These are phyloP conservation scores for Rhytidiadelphus loreus DNA, from an alignment of 225 moss, liverwort and hornwort species.

Conservation along the genomic window DNA sequence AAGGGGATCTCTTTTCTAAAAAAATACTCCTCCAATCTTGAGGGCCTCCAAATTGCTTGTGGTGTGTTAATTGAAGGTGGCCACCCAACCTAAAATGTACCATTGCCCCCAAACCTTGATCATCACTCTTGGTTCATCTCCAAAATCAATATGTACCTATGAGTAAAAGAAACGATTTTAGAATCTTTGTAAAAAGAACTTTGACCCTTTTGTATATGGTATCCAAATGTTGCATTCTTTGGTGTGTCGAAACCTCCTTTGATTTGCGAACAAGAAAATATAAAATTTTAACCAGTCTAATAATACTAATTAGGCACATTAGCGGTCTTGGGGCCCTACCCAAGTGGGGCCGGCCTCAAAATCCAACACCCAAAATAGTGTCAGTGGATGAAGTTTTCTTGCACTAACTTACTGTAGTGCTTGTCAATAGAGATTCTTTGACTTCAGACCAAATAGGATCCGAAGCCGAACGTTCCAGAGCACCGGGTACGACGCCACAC, in stretches of 20 bases:
- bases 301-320: neutral
- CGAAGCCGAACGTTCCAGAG: conserved; percentile 6
- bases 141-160: too few relatives aligned
- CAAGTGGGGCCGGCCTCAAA: too few relatives aligned
- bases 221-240: accelerated
- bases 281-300: neutral
- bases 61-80: too few relatives aligned
- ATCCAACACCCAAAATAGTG: neutral
- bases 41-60: too few relatives aligned
- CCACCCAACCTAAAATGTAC: too few relatives aligned
- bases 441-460: neutral
- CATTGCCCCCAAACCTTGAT: too few relatives aligned
- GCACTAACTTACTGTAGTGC: neutral
- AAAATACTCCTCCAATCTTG: too few relatives aligned
- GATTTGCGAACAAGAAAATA: neutral
- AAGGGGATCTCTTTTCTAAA: too few relatives aligned
- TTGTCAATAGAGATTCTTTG: neutral
- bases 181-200: neutral
- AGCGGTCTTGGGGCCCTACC: too few relatives aligned
- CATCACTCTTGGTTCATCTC: too few relatives aligned
- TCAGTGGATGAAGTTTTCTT: neutral
- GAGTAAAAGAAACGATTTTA: too few relatives aligned
- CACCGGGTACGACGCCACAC: neutral
- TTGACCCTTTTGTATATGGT: neutral
- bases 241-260: neutral